Conservation (phyloP, 805 yeast species). For the Candida yuanshanica region DNA sequence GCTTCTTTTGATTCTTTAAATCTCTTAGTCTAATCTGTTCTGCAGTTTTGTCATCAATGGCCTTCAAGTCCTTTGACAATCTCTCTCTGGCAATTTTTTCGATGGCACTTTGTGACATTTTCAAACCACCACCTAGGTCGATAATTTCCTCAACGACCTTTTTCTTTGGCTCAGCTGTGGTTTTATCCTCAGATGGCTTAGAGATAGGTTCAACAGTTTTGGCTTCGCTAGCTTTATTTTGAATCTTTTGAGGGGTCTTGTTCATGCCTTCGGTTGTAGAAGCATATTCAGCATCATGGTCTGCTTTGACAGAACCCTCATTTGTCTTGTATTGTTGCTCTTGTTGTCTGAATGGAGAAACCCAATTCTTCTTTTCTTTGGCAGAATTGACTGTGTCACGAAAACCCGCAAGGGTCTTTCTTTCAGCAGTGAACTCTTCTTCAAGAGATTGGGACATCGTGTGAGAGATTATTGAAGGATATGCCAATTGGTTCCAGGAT, state of each 20-base stretch:
- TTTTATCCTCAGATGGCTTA: not conserved
- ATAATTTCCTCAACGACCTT: constrained; percentile 17
- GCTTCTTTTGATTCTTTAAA: constrained; percentile 21
- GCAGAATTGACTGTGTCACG: constrained; percentile 18
- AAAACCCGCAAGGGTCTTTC: constrained; percentile 6
- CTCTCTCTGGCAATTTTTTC: constrained; percentile 22
- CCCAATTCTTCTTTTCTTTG: constrained; percentile 23
- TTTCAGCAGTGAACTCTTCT: not conserved
- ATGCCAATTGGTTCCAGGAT: not conserved
- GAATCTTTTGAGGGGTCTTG: too few relatives aligned
- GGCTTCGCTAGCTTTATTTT: too few relatives aligned
- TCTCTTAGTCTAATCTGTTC: constrained; percentile 21
- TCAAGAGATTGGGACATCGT: not conserved
- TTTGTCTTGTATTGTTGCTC: constrained; percentile 3
- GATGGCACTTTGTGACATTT: constrained; percentile 22
- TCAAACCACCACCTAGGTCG: constrained; percentile 26
- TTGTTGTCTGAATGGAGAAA: constrained; percentile 24
- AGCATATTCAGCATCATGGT: not conserved
- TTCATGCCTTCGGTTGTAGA: not conserved
- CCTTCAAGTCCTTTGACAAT: constrained; percentile 15
- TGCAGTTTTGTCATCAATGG: constrained; percentile 20
- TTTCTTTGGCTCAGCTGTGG: constrained; percentile 8
- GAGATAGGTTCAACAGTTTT: not conserved
- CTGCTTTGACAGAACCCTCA: constrained; percentile 1
- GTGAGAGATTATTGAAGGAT: not conserved